Evolutionary conservation across 2,329 filamentous ascomycete genomes (phyloP).

Genomic region (Aspergillus bombycis): DNA sequence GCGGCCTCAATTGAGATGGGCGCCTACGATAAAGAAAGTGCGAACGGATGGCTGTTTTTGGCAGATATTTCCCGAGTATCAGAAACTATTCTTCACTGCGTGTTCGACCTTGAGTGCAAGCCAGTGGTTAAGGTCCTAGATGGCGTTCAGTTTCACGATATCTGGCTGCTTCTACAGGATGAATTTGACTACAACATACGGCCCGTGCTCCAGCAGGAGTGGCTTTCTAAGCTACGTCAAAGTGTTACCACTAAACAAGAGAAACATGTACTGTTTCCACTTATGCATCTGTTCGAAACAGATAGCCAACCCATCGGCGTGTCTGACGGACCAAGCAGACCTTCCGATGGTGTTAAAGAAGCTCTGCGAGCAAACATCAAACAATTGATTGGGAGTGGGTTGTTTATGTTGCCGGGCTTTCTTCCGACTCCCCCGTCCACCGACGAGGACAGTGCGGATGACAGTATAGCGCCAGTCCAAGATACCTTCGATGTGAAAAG

Average conservation of each 20-base stretch:
- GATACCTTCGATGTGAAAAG: not conserved
- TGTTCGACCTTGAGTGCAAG: not conserved
- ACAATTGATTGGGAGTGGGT: not conserved
- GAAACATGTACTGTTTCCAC: not conserved
- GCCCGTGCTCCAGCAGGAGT: not conserved
- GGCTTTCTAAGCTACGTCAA: not conserved
- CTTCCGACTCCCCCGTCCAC: not conserved
- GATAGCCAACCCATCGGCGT: not conserved
- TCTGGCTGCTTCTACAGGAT: not conserved
- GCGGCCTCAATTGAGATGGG: not conserved
- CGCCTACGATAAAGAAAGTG: not conserved
- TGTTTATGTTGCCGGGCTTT: not conserved
- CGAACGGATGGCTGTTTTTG: not conserved
- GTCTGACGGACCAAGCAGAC: not conserved
- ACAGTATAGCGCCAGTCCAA: not conserved
- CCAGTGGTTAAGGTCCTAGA: not conserved
- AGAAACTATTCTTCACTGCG: not conserved
- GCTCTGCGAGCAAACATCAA: not conserved
- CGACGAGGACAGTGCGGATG: not conserved
- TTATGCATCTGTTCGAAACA: not conserved
- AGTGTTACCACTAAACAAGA: not conserved
- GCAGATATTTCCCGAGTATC: not conserved
- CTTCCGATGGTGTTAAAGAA: not conserved
- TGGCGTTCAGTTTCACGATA: not conserved
- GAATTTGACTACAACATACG: not conserved